These are phyloP conservation scores for Quercus mongolica DNA, from an alignment of 306 rosid genomes.

Conservation along the genomic window DNA sequence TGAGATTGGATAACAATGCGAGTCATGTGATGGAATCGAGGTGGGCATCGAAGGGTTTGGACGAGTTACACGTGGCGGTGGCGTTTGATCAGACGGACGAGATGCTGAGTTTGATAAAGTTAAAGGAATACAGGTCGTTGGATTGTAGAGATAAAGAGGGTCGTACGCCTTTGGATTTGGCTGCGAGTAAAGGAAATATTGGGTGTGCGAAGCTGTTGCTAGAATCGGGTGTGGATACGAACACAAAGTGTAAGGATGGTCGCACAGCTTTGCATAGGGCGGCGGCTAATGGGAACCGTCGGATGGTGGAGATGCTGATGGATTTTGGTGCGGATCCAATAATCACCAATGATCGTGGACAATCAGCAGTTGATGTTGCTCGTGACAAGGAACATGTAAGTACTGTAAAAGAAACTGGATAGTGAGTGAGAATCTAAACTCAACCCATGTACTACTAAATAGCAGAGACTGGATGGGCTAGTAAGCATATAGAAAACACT, in stretches of 20 bases:
- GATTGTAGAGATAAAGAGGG: slow-evolving; percentile 24
- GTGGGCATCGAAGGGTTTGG: slow-evolving; percentile 17
- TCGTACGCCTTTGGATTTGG: slow-evolving; percentile 36
- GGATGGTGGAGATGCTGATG: slow-evolving; percentile 32
- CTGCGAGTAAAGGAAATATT: slow-evolving; percentile 28
- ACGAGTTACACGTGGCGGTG: slow-evolving; percentile 49
- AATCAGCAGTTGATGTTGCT: slow-evolving; percentile 17
- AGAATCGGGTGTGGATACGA: slow-evolving; percentile 27
- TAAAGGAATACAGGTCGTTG: slow-evolving; percentile 15
- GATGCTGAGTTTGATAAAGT: not conserved
- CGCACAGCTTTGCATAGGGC: slow-evolving; percentile 27
- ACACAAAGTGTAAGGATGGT: slow-evolving; percentile 22
- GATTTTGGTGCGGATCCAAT: slow-evolving; percentile 36
- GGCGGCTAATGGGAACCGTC: slow-evolving; percentile 30
- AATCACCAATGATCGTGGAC: slow-evolving; percentile 16
- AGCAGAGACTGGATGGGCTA: too few species aligned
- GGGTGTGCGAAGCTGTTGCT: slow-evolving; percentile 17
- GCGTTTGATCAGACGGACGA: slow-evolving; percentile 27
- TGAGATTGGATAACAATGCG: not conserved
- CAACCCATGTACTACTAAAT: too few species aligned
- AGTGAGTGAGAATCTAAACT: too few species aligned
- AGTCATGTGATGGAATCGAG: slow-evolving; percentile 1
- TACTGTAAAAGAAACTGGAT: not conserved
- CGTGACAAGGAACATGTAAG: slow-evolving; percentile 41
- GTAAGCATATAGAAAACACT: too few species aligned